Percentiles rank a stretch among this genome's conserved stretches.
Conservation (phyloP, 106 monocot species). For the Allium sativum region DNA sequence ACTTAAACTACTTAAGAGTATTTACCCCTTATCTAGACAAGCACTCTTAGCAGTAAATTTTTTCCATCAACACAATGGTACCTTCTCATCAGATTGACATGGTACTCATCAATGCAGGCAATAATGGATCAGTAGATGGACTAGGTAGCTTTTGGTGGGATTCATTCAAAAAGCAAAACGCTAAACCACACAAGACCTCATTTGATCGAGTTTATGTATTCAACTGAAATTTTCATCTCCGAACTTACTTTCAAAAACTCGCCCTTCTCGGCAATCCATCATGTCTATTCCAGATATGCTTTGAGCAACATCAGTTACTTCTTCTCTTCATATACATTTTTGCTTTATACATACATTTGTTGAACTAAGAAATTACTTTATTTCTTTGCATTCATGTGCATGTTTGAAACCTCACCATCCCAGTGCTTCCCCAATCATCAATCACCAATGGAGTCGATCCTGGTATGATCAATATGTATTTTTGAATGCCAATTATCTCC, state of each 20-base stretch:
- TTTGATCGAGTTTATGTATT: constrained; percentile 77
- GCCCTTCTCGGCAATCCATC: constrained; percentile 89
- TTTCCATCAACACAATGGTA: no score
- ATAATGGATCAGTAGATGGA: constrained; percentile 84
- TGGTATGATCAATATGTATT: no score
- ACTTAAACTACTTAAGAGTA: no score
- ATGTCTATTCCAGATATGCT: constrained; percentile 86
- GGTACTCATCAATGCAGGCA: constrained; percentile 32
- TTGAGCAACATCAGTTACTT: background rate
- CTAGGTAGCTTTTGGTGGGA: constrained; percentile 89
- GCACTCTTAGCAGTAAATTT: no score
- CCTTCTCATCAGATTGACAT: no score
- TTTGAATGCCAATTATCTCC: no score
- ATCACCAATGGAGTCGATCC: no score
- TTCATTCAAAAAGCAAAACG: constrained; percentile 34
- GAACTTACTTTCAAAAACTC: constrained; percentile 85
- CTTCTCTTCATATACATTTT: background rate
- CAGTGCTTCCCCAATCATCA: no score
- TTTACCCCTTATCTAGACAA: no score
- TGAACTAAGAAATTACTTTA: background rate
- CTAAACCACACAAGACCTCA: constrained; percentile 73
- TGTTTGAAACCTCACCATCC: constrained; percentile 66
- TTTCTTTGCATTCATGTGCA: constrained; percentile 51
- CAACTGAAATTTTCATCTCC: constrained; percentile 67
- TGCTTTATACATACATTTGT: background rate